Conservation (phyloP, 2,329 filamentous ascomycete species). For the Juglanconis oblonga region DNA sequence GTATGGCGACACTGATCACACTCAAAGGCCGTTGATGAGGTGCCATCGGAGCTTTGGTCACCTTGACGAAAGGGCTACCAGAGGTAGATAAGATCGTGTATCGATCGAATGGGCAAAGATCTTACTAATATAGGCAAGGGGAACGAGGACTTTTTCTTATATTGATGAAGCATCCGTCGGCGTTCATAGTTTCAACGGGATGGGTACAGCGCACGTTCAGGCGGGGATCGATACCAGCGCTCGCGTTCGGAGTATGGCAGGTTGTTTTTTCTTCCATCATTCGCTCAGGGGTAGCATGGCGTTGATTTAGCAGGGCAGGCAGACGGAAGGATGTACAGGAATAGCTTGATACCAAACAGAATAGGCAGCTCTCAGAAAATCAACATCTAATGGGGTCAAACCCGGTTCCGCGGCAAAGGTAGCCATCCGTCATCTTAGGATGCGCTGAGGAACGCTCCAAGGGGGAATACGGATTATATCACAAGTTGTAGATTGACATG, state of each 20-base stretch:
- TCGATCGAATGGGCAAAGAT: neutral
- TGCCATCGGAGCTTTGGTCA: too few species aligned
- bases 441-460: too few species aligned
- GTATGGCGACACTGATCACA: conserved; percentile 26
- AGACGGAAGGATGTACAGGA: neutral
- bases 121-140: neutral
- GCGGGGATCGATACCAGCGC: neutral
- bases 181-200: neutral
- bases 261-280: neutral
- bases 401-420: too few species aligned
- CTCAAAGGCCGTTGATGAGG: too few species aligned
- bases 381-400: neutral
- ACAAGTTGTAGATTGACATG: too few species aligned
- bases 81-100: neutral
- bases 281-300: neutral
- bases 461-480: too few species aligned
- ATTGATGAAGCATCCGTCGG: neutral
- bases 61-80: neutral
- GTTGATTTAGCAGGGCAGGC: neutral
- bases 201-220: neutral
- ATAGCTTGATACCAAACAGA: neutral
- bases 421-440: too few species aligned
- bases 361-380: neutral
- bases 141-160: neutral
- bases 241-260: conserved; percentile 1